Base-by-base conservation (phyloP, 495 filamentous ascomycete species). In the Daldinia bambusicola region DNA sequence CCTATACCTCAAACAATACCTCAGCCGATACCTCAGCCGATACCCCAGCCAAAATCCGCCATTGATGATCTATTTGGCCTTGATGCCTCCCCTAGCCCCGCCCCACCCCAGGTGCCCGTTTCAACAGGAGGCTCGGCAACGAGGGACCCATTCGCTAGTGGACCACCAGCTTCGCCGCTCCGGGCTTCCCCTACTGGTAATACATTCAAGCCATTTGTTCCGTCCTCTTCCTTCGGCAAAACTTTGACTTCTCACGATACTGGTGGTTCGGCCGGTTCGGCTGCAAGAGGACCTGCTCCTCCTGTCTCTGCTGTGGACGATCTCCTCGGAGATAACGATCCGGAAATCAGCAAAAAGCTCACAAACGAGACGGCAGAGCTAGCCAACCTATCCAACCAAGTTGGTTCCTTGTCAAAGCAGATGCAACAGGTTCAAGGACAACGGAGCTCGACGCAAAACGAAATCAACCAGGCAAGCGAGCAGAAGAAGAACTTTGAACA, bases 371-470 rank as follows among this genome's bases (percentile, higher is more conserved):
- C 93, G 4, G 90, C 91, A 1, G 95, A 99, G 75, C 84, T 98
- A n/a, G 95, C 94, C 32, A 99, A 99, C 74, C 80, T 99, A 61
- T 97, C 94, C 6, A 98, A 97, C 77, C 95, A 98, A 78, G 91
- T 99, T 63, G 90, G 93, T 6, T 92, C 89, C 6, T 80, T 99
- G 62, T 89, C 93, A 1, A 95, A 91, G 78, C 93, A 99, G 83
- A 97, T 97, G 87, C 91, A 95, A 77, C 93, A 93, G 65, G 89
- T 97, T 4, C 94, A 96, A 75, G 87, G 83, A 40, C 94, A 97
- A 79, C 89, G 92, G 45, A 84, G 82, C 2, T 87, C 89, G 6
- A 90, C 91, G 2, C 93, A 97, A 77, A 89, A 89, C 57, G 90
- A 94, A 43, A 78, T 99, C 53, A 90, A 87, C 63, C 90, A 93